These are phyloP conservation scores for Trametes maxima DNA, from an alignment of 768 basidiomycete species.

Conservation along the genomic window DNA sequence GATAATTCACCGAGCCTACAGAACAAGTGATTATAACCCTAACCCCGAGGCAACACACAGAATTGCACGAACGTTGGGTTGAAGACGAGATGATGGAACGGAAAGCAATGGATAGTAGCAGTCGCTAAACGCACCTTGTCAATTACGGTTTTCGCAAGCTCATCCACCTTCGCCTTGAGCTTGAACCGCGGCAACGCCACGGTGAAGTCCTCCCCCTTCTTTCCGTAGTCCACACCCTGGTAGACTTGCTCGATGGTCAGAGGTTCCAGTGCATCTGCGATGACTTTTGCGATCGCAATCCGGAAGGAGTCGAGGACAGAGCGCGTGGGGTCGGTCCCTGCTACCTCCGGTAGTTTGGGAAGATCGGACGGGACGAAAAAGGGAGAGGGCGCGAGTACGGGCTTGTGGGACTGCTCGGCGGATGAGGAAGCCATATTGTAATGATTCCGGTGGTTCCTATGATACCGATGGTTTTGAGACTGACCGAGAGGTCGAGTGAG, in stretches of 20 bases:
- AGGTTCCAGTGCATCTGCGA: conserved; percentile 64
- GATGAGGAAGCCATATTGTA: conserved; percentile 18
- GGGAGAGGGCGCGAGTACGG: conserved; percentile 16
- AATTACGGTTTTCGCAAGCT: conserved; percentile 73
- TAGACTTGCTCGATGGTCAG: conserved; percentile 80
- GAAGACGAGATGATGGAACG: neutral
- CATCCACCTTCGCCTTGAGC: conserved; percentile 80
- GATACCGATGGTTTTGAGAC: neutral
- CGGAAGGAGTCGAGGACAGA: conserved; percentile 78
- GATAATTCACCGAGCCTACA: no score
- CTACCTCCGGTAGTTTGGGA: conserved; percentile 41
- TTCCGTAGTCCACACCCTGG: conserved; percentile 83
- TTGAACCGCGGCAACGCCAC: conserved; percentile 92
- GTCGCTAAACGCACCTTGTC: conserved; percentile 58
- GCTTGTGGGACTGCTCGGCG: conserved; percentile 9
- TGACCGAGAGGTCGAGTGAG: neutral
- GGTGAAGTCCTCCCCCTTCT: conserved; percentile 93
- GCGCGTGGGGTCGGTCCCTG: conserved; percentile 61
- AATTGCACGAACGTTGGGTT: no score
- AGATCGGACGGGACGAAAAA: conserved; percentile 28
- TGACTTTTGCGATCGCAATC: conserved; percentile 73
- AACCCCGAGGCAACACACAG: no score
- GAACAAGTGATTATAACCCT: no score
- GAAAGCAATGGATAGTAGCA: neutral
- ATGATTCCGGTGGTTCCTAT: neutral